Percentiles rank a stretch among this genome's conserved stretches.
These are phyloP conservation scores for Amniculicola lignicola DNA, from an alignment of 495 filamentous ascomycete genomes.

Conservation along the genomic window DNA sequence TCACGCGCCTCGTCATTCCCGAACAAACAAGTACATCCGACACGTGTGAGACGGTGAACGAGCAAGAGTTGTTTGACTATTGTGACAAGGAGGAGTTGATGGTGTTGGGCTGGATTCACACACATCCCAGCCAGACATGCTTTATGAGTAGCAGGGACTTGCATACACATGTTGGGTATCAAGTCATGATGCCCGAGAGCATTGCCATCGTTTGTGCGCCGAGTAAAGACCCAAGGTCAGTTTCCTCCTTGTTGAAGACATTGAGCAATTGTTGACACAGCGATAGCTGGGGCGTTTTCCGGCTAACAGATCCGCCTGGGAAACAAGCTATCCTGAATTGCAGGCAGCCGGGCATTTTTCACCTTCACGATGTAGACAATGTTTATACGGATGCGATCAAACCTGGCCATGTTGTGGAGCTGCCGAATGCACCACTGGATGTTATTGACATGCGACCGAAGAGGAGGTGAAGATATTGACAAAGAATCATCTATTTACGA, in stretches of 20 bases:
- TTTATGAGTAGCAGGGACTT: conserved; percentile 95
- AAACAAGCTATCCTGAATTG: conserved; percentile 76
- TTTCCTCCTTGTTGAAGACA: conserved; percentile 24
- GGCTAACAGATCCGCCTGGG: conserved; percentile 88
- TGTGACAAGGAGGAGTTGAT: conserved; percentile 81
- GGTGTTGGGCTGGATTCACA: conserved; percentile 96
- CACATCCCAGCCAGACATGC: conserved; percentile 92
- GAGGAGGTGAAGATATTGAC: conserved; percentile 5
- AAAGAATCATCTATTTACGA: too few species aligned
- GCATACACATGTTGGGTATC: conserved; percentile 90
- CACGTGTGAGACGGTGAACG: conserved; percentile 90
- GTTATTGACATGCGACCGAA: conserved; percentile 67
- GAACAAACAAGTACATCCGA: conserved; percentile 85
- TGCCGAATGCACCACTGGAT: conserved; percentile 67
- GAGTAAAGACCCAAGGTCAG: conserved; percentile 67
- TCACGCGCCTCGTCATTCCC: conserved; percentile 81
- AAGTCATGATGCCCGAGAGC: conserved; percentile 89
- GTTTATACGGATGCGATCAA: conserved; percentile 82
- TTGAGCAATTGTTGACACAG: background rate
- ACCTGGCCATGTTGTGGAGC: conserved; percentile 84
- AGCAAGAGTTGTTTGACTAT: conserved; percentile 78
- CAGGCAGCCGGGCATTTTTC: conserved; percentile 72
- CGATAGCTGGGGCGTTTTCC: conserved; percentile 86
- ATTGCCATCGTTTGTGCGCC: conserved; percentile 97
- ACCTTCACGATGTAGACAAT: conserved; percentile 67